Evolutionary conservation across 1,139 yeast species (phyloP).

Genomic region (Yamadazyma diospyri): DNA sequence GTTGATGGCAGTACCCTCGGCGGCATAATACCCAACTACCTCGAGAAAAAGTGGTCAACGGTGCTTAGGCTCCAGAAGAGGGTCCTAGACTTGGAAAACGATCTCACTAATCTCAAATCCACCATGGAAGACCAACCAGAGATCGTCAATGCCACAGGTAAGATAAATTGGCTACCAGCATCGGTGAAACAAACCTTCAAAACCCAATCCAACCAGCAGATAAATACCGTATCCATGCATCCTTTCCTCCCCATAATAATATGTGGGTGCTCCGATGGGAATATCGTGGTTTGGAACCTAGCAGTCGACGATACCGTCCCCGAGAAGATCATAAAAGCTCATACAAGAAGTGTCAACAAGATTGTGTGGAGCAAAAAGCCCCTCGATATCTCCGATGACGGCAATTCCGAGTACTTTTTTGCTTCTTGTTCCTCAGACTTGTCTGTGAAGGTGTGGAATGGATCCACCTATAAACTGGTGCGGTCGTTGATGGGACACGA

Average conservation of each 20-base stretch:
- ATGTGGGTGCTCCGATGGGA: constrained; percentile 73
- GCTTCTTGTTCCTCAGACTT: constrained; percentile 77
- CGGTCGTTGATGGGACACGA: constrained; percentile 85
- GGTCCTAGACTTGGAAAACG: constrained; percentile 57
- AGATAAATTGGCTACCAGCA: constrained; percentile 69
- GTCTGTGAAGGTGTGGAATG: constrained; percentile 69
- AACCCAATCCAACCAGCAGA: constrained; percentile 54
- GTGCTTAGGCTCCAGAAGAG: constrained; percentile 76
- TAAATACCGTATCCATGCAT: constrained; percentile 68
- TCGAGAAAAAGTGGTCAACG: constrained; percentile 89
- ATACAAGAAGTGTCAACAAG: constrained; percentile 66
- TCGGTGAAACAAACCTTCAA: constrained; percentile 46
- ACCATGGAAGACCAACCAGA: constrained; percentile 37
- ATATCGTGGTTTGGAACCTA: constrained; percentile 69
- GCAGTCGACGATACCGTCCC: constrained; percentile 60
- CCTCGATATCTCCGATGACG: constrained; percentile 21
- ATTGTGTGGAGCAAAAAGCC: constrained; percentile 50
- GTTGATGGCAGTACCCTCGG: constrained; percentile 15
- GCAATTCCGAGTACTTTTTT: constrained; percentile 21
- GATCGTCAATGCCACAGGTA: constrained; percentile 22
- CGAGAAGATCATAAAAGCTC: constrained; percentile 67
- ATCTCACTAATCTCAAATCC: constrained; percentile 36
- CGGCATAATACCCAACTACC: constrained; percentile 42
- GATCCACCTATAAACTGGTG: constrained; percentile 49
- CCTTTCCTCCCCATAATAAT: constrained; percentile 65